Percentiles rank a stretch among this genome's conserved stretches.
Conservation (phyloP, 805 yeast genomes). For the Ogataea wickerhamii region DNA sequence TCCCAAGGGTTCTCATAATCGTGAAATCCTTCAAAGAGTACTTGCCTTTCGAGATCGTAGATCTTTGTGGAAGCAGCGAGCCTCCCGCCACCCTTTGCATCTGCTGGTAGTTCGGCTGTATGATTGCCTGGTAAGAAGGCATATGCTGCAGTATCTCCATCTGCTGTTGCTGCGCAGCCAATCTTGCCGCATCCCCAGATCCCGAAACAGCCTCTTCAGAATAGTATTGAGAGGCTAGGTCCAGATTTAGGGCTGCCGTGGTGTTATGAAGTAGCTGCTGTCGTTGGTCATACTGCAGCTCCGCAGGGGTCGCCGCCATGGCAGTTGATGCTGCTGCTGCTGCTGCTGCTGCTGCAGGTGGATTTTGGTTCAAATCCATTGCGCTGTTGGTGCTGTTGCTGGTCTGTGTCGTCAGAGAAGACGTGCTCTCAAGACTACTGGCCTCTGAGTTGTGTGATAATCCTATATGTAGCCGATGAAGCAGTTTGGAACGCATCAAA, state of each 20-base stretch:
- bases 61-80: slow-evolving; percentile 29
- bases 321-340: not conserved
- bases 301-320: not conserved
- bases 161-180: slow-evolving; percentile 29
- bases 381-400: slow-evolving; percentile 3
- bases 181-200: slow-evolving; percentile 10
- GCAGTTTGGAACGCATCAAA: slow-evolving; percentile 25
- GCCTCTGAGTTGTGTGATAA: slow-evolving; percentile 18
- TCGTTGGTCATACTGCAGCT: slow-evolving; percentile 13
- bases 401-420: not conserved
- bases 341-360: not conserved
- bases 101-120: slow-evolving; percentile 30
- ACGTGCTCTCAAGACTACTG: not conserved
- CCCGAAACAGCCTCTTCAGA: slow-evolving; percentile 1
- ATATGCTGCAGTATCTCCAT: slow-evolving; percentile 29
- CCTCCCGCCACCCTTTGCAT: slow-evolving; percentile 28
- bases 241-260: slow-evolving; percentile 14
- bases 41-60: slow-evolving; percentile 49
- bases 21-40: slow-evolving; percentile 54
- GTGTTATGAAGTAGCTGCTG: slow-evolving; percentile 23
- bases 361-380: not conserved
- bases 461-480: slow-evolving; percentile 25
- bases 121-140: slow-evolving; percentile 36
- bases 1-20: slow-evolving; percentile 55
- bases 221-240: slow-evolving; percentile 9